Conservation (phyloP, 129 eudicot genomes). For the Lonicera japonica region DNA sequence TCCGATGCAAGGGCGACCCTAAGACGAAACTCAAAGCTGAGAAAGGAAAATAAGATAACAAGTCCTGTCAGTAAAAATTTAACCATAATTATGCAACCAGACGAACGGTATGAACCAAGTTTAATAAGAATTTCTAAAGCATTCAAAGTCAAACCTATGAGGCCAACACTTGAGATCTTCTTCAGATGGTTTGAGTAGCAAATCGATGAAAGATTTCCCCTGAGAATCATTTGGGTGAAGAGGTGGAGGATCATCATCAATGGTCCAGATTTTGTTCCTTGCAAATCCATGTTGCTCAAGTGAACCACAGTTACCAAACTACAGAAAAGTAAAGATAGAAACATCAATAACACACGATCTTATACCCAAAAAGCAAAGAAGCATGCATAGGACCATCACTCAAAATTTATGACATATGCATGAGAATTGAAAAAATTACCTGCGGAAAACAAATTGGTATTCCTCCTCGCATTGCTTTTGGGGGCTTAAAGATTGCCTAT, state of each 20-base stretch:
- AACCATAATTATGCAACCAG: background rate
- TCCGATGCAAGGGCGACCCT: conserved; percentile 68
- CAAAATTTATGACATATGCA: too few species aligned
- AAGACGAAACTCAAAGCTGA: conserved; percentile 87
- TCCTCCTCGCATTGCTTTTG: conserved; percentile 88
- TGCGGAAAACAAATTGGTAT: conserved; percentile 87
- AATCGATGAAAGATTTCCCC: conserved; percentile 69
- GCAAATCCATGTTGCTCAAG: conserved; percentile 87
- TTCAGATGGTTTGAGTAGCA: conserved; percentile 77
- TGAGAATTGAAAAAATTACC: conserved; percentile 32
- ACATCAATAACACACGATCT: background rate
- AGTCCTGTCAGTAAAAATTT: conserved; percentile 6
- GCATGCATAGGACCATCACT: too few species aligned
- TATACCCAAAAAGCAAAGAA: too few species aligned
- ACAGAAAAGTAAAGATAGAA: conserved; percentile 10
- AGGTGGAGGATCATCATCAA: conserved; percentile 76
- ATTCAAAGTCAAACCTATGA: conserved; percentile 45
- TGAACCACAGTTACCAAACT: conserved; percentile 80
- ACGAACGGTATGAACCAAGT: background rate
- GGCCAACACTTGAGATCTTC: conserved; percentile 89
- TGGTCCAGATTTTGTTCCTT: conserved; percentile 68
- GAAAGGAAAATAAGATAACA: conserved; percentile 4
- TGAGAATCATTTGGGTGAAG: conserved; percentile 48
- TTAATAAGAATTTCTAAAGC: background rate
- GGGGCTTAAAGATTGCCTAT: conserved; percentile 65